A percentile compares a stretch with the other conserved stretches of the same genome.
phyloP scores from a whole-genome alignment of 176 grass and related monocot species.

The Cenchrus fungigraminus region DNA sequence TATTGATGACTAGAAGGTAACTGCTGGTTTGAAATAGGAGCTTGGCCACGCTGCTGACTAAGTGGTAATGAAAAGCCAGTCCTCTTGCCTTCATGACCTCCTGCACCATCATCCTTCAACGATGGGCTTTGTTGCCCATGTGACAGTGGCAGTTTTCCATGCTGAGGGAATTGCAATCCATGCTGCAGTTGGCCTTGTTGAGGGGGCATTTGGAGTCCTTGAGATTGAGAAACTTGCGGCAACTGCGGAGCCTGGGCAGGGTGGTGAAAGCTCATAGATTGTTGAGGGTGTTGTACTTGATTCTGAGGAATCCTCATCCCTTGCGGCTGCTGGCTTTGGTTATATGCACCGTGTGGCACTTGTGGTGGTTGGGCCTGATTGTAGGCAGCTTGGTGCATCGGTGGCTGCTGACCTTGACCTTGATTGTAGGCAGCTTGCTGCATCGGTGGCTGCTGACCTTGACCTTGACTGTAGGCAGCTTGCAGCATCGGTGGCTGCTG shows the following conservation, averaged over 20 bases:
- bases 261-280: constrained; percentile 47
- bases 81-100: constrained; percentile 54
- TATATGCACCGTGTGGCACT: constrained; percentile 45
- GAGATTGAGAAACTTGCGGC: constrained; percentile 45
- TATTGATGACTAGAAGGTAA: constrained; percentile 56
- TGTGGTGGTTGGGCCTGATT: constrained; percentile 59
- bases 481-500: constrained; percentile 52
- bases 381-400: constrained; percentile 34
- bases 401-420: constrained; percentile 41
- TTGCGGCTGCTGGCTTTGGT: constrained; percentile 57
- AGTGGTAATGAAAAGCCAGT: constrained; percentile 53
- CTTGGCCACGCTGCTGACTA: constrained; percentile 54
- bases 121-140: constrained; percentile 50
- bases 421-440: constrained; percentile 38
- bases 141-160: constrained; percentile 51
- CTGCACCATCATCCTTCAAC: constrained; percentile 47
- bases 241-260: constrained; percentile 44
- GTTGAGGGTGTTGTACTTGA: constrained; percentile 56
- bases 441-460: neutral
- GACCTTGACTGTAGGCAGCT: constrained; percentile 40
- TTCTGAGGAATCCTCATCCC: constrained; percentile 48
- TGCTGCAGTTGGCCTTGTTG: constrained; percentile 58
- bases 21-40: constrained; percentile 37
- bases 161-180: constrained; percentile 39
- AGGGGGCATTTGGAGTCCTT: constrained; percentile 51